Evolutionary conservation across 345 rosid genomes (phyloP), one percentile per base, ranked within the genome.

Genomic region (Citrus medica): DNA sequence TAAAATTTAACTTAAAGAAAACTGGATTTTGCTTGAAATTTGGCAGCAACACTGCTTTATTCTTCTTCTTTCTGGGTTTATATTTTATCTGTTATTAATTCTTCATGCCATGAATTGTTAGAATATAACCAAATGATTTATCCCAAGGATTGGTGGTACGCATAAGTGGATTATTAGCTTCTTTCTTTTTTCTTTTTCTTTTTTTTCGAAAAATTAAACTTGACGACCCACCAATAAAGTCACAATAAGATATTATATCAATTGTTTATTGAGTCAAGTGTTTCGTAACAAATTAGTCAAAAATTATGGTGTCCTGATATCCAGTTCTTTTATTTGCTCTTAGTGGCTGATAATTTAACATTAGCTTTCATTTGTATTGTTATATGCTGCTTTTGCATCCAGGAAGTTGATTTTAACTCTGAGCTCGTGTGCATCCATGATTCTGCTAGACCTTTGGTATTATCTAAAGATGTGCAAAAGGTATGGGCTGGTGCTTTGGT

Each of bases 401-500:
- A 95, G 98, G 96, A 82, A 77, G 78, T 89, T 65, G 91, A 90
- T 79, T 80, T 51, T 67, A 88, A 81, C 62, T 86, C 97, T 78
- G 90, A 93, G 86, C 98, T 95, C 84, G 99, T 93, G 76, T 95
- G 99, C 82, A 78, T 93, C 82, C 99, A 95, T 73, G 98, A 95
- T 74, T 95, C 99, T 25, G 98, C 99, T 4, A 89, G 99, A 78
- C 99, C 99, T 4, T 85, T 95, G 81, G 89, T 95, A 61, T 75
- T 76, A 38, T 70, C 87, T 27, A 87, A 79, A 76, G 98, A 95
- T 79, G 86, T 91, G 71, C 89, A 87, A 83, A 91, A 93, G 98
- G 98, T 93, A 63, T 32, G 82, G n/a, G 22, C 37, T 17, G 3
- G 22, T 66, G 27, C 17, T 21, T 66, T 35, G 58, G 58, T 17